Evolutionary conservation across 1,284 basidiomycete genomes (phyloP), one percentile per base, ranked within the genome.

Genomic region (Quambalaria eucalypti): DNA sequence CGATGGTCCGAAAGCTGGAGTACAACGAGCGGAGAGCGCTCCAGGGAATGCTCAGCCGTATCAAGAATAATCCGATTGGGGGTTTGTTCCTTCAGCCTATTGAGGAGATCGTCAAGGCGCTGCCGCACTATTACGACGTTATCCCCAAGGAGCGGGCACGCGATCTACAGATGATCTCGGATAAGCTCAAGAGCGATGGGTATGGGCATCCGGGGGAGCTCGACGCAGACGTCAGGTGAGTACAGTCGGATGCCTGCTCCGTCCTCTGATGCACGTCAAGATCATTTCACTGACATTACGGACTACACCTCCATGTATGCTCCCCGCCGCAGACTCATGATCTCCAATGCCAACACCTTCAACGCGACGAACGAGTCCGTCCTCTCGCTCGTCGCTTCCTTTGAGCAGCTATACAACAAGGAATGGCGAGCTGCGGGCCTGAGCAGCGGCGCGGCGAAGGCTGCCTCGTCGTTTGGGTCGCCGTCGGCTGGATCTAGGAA

Each of bases 131-230:
- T 73, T 85, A 84, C 73, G 83, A 88, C 42, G 77, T 91, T 55
- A 87, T 95, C 65, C 84, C 85, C 5, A 81, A 80, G 58, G 87
- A 88, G 66, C 85, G 93, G 62, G 89, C 90, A 2, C 83, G 93
- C 36, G 93, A 97, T 77, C 78, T 98, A 53, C 79, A 81, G 52
- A 84, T 87, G 38, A 93, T 98, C 72, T 84, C 85, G 61, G 78
- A 80, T 61, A 91, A 88, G 71, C 79, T 97, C 55, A 87, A 93
- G 55, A 77, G 77, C 28, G 88, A 90, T 78, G 86, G 85, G 76
- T 92, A 91, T 75, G 85, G 87, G 36, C 82, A 82, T 1, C 77
- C 85, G 39, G 86, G 87, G 36, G 83, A 82, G 0, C 85, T 92
- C 65, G 86, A 88, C 68, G 84, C 83, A 8, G 91, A 95, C 73